Evolutionary conservation across 192 early-diverging fungal genomes (phyloP), one percentile per base, ranked within the genome.

Genomic region (Backusella tuberculispora): DNA sequence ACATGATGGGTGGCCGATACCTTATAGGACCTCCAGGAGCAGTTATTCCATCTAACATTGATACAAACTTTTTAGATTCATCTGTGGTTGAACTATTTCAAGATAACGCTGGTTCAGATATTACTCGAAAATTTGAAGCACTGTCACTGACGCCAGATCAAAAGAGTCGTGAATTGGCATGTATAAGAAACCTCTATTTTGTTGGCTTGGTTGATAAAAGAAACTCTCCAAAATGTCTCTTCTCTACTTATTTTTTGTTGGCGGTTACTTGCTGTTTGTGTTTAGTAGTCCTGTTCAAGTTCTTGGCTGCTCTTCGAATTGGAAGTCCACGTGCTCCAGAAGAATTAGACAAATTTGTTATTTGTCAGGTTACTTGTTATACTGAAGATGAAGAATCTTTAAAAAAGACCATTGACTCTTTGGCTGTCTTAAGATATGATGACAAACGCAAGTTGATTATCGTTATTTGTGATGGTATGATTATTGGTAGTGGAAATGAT

Each of bases 401-500:
- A 42, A 85, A 89, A 19, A 90, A 93, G 73, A 97, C 95, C 2
- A 91, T 97, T 66, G 92, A 97, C 74, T 91, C 92, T 19, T 84
- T 97, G 29, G 88, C 95, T 4, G 78, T 85, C 4, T 78, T 96
- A 17, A 79, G 84, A 6, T 96, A 96, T 69, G 93, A 95, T 72
- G 92, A 97, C 84, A 96, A 96, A 70, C 85, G 93, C 46, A 95
- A 97, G 73, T 79, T 98, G 38, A 76, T 98, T 17, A 93, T 98
- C 73, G 83, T 99, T 34, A 91, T 97, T 66, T 90, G 89, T 63
- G 95, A 97, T 80, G 95, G 96, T 77, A 91, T 94, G 85, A 96
- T 99, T 85, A 90, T 97, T 45, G 98, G 98, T 26, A 91, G 91
- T 46, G 98, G 98, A 38, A 98, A 99, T 77, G 98, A 99, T 74